Conservation (phyloP, 371 early-diverging fungal genomes). For the Zopfochytrium polystomum region DNA sequence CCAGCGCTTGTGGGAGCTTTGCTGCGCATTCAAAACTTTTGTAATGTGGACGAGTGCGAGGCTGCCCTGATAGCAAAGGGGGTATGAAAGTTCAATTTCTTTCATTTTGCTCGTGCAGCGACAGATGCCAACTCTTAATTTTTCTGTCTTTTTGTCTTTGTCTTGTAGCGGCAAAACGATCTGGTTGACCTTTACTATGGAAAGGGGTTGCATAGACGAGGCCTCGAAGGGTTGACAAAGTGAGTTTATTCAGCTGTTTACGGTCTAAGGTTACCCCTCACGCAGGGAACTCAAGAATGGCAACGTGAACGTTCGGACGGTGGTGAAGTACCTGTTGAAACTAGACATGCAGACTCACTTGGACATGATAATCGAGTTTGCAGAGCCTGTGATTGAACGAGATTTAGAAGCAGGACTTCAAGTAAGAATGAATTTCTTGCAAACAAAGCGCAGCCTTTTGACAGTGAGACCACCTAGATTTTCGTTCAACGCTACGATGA, state of each 20-base stretch:
- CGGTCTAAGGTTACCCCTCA: not conserved
- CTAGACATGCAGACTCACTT: conserved; percentile 66
- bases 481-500: conserved; percentile 65
- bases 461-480: conserved; percentile 47
- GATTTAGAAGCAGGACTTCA: conserved; percentile 70
- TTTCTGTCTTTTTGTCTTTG: not conserved
- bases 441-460: not conserved
- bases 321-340: conserved; percentile 73
- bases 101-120: too few relatives aligned
- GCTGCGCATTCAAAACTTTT: conserved; percentile 74
- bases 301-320: conserved; percentile 25
- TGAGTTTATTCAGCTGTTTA: conserved; percentile 8
- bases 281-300: conserved; percentile 49
- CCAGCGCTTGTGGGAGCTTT: conserved; percentile 81
- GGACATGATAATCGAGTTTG: conserved; percentile 76
- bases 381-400: conserved; percentile 69
- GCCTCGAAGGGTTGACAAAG: conserved; percentile 55
- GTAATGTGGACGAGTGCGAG: conserved; percentile 80
- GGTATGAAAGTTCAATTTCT: too few relatives aligned
- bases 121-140: too few relatives aligned
- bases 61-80: conserved; percentile 67
- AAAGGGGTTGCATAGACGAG: conserved; percentile 81
- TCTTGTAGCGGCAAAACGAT: conserved; percentile 67
- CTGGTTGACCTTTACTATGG: conserved; percentile 86
- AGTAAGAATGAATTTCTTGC: conserved; percentile 46